phyloP scores from a whole-genome alignment of 495 filamentous ascomycete genomes.

The Xylaria acuta region DNA sequence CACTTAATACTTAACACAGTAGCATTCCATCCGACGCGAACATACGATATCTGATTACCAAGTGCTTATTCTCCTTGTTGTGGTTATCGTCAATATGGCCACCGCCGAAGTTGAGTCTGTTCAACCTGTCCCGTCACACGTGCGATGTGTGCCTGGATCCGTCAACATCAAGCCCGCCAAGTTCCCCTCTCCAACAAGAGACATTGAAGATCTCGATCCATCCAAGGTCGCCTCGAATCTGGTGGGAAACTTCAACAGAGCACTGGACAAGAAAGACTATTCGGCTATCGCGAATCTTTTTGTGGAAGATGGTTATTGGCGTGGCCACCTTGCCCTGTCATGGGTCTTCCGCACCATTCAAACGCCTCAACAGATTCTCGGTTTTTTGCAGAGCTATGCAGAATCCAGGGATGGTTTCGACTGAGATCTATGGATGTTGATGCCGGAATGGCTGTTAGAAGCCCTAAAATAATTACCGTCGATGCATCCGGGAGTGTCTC shows the following conservation, averaged over 20 bases:
- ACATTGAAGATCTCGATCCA: not conserved
- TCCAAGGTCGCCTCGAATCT: not conserved
- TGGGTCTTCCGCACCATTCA: conserved; percentile 65
- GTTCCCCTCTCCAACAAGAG: conserved; percentile 5
- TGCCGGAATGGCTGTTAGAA: not conserved
- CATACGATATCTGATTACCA: not conserved
- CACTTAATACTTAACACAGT: not conserved
- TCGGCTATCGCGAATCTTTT: conserved; percentile 49
- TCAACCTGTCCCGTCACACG: conserved; percentile 5
- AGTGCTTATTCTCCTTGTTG: not conserved
- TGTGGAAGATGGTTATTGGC: conserved; percentile 62
- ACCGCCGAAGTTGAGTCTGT: conserved; percentile 5
- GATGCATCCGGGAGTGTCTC: conserved; percentile 51
- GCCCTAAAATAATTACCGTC: conserved; percentile 53
- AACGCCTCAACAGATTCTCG: conserved; percentile 51
- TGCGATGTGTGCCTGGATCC: conserved; percentile 15
- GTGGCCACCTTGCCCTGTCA: conserved; percentile 62
- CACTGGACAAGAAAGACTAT: conserved; percentile 44
- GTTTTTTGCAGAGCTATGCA: conserved; percentile 46
- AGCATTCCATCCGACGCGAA: conserved; percentile 5
- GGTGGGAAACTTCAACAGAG: conserved; percentile 48
- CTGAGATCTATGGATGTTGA: conserved; percentile 59
- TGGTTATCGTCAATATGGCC: conserved; percentile 5
- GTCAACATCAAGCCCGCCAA: conserved; percentile 10
- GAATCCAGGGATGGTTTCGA: conserved; percentile 31